phyloP scores from a whole-genome alignment of 2,329 filamentous ascomycete genomes.

The Rugonectria rugulosa region DNA sequence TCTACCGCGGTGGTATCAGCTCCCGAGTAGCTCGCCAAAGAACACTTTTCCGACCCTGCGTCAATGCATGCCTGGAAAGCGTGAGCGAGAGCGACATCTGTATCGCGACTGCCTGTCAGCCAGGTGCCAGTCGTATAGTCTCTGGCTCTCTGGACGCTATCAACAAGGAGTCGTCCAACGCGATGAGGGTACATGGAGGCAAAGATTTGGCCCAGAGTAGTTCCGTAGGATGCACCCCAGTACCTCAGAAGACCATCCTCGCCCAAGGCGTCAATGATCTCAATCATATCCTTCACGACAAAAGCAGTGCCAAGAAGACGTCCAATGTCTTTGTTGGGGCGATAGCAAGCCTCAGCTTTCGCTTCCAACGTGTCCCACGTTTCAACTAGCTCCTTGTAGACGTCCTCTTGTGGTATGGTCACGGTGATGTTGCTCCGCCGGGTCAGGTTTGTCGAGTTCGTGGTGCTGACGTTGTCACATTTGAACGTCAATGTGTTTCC shows the following conservation, averaged over 20 bases:
- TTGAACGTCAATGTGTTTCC: too few relatives aligned
- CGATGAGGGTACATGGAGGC: conserved; percentile 25
- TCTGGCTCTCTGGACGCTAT: conserved; percentile 22
- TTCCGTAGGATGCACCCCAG: conserved; percentile 40
- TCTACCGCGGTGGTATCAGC: conserved; percentile 17
- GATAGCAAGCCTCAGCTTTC: conserved; percentile 35
- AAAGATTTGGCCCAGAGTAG: conserved; percentile 16
- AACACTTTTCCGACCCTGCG: conserved; percentile 21
- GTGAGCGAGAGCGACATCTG: conserved; percentile 21
- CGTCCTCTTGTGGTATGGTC: too few relatives aligned
- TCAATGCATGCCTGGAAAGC: conserved; percentile 26
- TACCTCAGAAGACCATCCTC: conserved; percentile 45
- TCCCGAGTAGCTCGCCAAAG: conserved; percentile 25
- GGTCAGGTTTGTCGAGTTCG: too few relatives aligned
- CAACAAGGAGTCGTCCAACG: conserved; percentile 22
- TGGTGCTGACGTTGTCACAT: too few relatives aligned
- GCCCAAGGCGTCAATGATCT: conserved; percentile 46
- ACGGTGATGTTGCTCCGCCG: too few relatives aligned
- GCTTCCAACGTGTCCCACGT: too few relatives aligned
- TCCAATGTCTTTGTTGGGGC: conserved; percentile 30
- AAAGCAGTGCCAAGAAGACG: conserved; percentile 43
- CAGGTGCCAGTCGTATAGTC: conserved; percentile 20
- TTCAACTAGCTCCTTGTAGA: too few relatives aligned
- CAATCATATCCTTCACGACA: conserved; percentile 48
- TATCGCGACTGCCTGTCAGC: conserved; percentile 19